Conservation (phyloP, 257 asterid species). For the Gentiana straminea region DNA sequence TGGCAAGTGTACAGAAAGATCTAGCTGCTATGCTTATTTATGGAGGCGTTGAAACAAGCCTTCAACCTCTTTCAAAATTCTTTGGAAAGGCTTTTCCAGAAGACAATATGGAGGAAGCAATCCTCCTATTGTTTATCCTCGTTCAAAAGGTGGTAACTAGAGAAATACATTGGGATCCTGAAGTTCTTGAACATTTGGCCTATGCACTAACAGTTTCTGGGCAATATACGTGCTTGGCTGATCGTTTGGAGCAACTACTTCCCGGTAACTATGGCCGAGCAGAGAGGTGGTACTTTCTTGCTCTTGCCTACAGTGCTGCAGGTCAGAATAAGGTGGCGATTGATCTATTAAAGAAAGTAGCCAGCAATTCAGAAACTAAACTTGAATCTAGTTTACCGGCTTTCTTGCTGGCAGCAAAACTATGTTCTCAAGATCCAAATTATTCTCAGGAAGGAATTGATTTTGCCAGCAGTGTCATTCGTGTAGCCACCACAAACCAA, state of each 20-base stretch:
- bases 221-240: slow-evolving; percentile 45
- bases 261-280: slow-evolving; percentile 55
- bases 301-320: slow-evolving; percentile 66
- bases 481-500: slow-evolving; percentile 18
- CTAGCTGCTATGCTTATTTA: slow-evolving; percentile 54
- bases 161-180: slow-evolving; percentile 74
- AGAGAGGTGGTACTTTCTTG: slow-evolving; percentile 84
- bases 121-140: slow-evolving; percentile 55
- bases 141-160: slow-evolving; percentile 42
- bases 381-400: slow-evolving; percentile 39
- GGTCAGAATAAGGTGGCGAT: slow-evolving; percentile 53
- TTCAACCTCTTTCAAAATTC: slow-evolving; percentile 29
- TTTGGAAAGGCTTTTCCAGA: slow-evolving; percentile 24
- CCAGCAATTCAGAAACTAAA: slow-evolving; percentile 42
- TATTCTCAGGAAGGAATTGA: slow-evolving; percentile 42
- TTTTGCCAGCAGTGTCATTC: slow-evolving; percentile 40
- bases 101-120: slow-evolving; percentile 59
- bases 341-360: slow-evolving; percentile 52
- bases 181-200: slow-evolving; percentile 58
- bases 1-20: slow-evolving; percentile 62
- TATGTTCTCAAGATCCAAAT: slow-evolving; percentile 48
- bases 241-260: slow-evolving; percentile 62
- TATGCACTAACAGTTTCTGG: slow-evolving; percentile 56
- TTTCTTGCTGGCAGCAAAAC: slow-evolving; percentile 68
- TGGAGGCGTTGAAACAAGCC: slow-evolving; percentile 59